Conservation (phyloP, 306 rosid species). For the Comarum palustre region DNA sequence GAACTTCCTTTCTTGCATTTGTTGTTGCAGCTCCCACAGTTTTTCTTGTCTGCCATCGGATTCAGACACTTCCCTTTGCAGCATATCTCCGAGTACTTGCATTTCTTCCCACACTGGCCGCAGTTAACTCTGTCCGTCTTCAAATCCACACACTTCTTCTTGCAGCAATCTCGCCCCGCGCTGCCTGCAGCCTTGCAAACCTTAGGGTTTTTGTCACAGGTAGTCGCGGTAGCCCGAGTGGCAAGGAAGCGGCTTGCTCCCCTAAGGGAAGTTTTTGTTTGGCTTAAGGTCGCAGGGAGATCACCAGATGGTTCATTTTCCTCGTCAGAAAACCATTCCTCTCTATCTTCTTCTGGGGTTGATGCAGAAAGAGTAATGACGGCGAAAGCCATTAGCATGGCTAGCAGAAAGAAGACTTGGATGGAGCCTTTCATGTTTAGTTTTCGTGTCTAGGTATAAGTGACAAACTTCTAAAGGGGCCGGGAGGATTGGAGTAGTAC, state of each 20-base stretch:
- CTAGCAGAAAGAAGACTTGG: slow-evolving; percentile 30
- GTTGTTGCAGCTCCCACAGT: slow-evolving; percentile 60
- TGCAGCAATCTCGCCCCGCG: slow-evolving; percentile 50
- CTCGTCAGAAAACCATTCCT: neutral
- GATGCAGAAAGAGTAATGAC: slow-evolving; percentile 24
- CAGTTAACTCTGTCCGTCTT: slow-evolving; percentile 40
- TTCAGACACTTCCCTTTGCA: slow-evolving; percentile 54
- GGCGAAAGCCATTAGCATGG: slow-evolving; percentile 42
- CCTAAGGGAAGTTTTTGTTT: slow-evolving; percentile 17
- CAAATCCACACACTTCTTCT: slow-evolving; percentile 43
- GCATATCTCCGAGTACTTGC: slow-evolving; percentile 44
- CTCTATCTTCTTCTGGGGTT: slow-evolving; percentile 3
- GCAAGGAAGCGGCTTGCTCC: slow-evolving; percentile 40
- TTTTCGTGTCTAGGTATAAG: neutral
- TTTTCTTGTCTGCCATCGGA: slow-evolving; percentile 33
- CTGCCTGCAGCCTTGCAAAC: slow-evolving; percentile 42
- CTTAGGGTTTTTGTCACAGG: slow-evolving; percentile 48
- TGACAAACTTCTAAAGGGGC: neutral
- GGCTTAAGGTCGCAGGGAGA: neutral
- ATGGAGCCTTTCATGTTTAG: slow-evolving; percentile 34
- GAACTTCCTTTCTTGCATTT: slow-evolving; percentile 37
- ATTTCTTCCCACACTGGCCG: slow-evolving; percentile 61
- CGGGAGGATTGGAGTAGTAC: neutral
- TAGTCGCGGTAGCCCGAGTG: neutral
- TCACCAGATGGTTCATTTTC: neutral